Conservation (phyloP, 768 basidiomycete genomes). For the Podaxis mareebaensis region DNA sequence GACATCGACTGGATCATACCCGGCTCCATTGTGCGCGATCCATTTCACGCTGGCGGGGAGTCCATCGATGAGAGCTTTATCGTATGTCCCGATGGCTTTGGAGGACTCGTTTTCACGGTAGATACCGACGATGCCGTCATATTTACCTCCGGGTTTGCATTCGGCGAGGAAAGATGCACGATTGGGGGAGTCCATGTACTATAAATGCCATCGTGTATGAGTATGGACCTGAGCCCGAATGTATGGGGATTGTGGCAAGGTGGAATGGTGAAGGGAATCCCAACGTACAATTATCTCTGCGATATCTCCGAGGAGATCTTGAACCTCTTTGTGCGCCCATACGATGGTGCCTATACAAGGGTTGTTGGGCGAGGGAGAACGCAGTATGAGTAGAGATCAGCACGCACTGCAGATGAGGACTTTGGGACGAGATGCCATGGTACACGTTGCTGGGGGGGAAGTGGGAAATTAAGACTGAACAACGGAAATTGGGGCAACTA, state of each 20-base stretch:
- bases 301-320: slow-evolving; percentile 61
- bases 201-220: background rate
- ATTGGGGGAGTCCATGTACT: slow-evolving; percentile 55
- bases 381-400: background rate
- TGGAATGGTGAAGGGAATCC: background rate
- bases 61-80: slow-evolving; percentile 71
- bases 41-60: slow-evolving; percentile 73
- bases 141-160: slow-evolving; percentile 69
- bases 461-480: slow-evolving; percentile 5
- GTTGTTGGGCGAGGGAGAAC: background rate
- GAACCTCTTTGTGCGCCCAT: slow-evolving; percentile 80
- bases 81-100: slow-evolving; percentile 70
- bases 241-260: background rate
- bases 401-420: slow-evolving; percentile 40
- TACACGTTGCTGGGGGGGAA: background rate
- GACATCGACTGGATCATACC: slow-evolving; percentile 89
- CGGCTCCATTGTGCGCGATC: slow-evolving; percentile 93
- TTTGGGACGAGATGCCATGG: slow-evolving; percentile 29
- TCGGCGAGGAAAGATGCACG: slow-evolving; percentile 70
- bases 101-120: slow-evolving; percentile 77
- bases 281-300: slow-evolving; percentile 76
- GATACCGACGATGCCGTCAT: slow-evolving; percentile 69
- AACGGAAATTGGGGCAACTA: slow-evolving; percentile 1
- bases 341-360: slow-evolving; percentile 59
- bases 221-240: background rate